A percentile compares a stretch with the other conserved stretches of the same genome.
Conservation (phyloP, 768 basidiomycete genomes). For the Ramaria sp. region DNA sequence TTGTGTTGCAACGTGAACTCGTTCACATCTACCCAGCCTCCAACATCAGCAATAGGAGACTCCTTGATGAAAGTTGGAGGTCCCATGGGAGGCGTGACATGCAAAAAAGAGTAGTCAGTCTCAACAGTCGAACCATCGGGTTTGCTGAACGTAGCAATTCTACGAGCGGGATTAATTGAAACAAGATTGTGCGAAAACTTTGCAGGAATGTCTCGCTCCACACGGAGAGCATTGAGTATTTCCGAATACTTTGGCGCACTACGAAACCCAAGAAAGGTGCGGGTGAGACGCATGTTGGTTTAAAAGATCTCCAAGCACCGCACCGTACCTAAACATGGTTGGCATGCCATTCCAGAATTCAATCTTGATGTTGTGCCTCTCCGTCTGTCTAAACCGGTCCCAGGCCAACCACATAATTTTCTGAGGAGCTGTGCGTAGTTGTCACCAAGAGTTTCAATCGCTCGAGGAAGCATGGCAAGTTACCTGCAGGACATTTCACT, state of each 20-base stretch:
- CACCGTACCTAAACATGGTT: slow-evolving; percentile 62
- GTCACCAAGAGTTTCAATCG: background rate
- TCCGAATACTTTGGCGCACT: slow-evolving; percentile 91
- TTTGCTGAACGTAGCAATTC: slow-evolving; percentile 78
- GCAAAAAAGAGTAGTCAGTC: slow-evolving; percentile 73
- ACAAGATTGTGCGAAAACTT: slow-evolving; percentile 77
- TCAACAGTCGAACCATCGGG: slow-evolving; percentile 56
- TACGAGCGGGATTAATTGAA: slow-evolving; percentile 56
- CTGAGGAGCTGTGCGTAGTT: slow-evolving; percentile 48
- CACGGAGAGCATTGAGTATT: slow-evolving; percentile 65
- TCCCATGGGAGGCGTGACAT: slow-evolving; percentile 89
- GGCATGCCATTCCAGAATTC: slow-evolving; percentile 89
- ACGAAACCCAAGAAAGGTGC: no score
- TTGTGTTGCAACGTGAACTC: slow-evolving; percentile 70
- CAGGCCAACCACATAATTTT: slow-evolving; percentile 98
- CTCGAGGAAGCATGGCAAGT: slow-evolving; percentile 9
- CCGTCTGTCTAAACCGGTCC: slow-evolving; percentile 62
- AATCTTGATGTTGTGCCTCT: slow-evolving; percentile 45
- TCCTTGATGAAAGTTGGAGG: slow-evolving; percentile 71
- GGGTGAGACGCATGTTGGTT: background rate
- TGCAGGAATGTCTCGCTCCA: slow-evolving; percentile 71
- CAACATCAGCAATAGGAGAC: slow-evolving; percentile 66
- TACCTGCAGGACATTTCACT: slow-evolving; percentile 90
- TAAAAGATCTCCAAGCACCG: background rate
- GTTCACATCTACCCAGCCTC: slow-evolving; percentile 88